Evolutionary conservation across 768 basidiomycete species (phyloP), one percentile per base, ranked within the genome.

Genomic region (Mrakia hoshinonis): DNA sequence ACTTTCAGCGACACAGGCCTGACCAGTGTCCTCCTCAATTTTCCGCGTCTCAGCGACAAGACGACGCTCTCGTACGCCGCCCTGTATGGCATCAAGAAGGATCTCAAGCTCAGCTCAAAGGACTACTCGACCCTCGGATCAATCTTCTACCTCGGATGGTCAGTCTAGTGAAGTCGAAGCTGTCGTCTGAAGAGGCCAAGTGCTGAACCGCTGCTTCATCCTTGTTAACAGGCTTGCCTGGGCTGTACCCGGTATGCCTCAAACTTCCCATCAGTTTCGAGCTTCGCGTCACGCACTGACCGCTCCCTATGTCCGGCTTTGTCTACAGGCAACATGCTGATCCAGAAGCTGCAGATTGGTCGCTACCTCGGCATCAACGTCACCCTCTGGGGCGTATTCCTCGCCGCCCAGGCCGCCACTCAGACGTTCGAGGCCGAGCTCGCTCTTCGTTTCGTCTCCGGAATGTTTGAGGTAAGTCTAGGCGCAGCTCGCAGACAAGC

Each of bases 181-280:
- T n/a, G n/a, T n/a, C n/a, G n/a, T n/a, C n/a, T n/a, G n/a, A n/a
- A n/a, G n/a, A n/a, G n/a, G n/a, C n/a, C n/a, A n/a, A n/a, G n/a
- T n/a, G n/a, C n/a, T n/a, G n/a, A n/a, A n/a, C n/a, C 52, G 24
- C 52, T 54, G 24, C 13, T 24, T 15, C 22, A 22, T 54, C n/a
- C 11, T 4, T 24, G 15, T 54, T 6, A 13, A n/a, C 10, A 82
- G 82, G 82, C 70, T 83, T 4, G 79, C 75, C 4, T 80, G 82
- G 82, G 82, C 81, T 0, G 75, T 83, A 24, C 82, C 82, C 0
- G 79, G 81, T n/a, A n/a, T n/a, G n/a, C n/a, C n/a, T n/a, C n/a
- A n/a, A n/a, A n/a, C n/a, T n/a, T n/a, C n/a, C n/a, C n/a, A n/a
- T n/a, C n/a, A n/a, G n/a, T n/a, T n/a, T n/a, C n/a, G n/a, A n/a